phyloP scores from a whole-genome alignment of 2,329 filamentous ascomycete genomes.

The Trichoderma oligosporum region DNA sequence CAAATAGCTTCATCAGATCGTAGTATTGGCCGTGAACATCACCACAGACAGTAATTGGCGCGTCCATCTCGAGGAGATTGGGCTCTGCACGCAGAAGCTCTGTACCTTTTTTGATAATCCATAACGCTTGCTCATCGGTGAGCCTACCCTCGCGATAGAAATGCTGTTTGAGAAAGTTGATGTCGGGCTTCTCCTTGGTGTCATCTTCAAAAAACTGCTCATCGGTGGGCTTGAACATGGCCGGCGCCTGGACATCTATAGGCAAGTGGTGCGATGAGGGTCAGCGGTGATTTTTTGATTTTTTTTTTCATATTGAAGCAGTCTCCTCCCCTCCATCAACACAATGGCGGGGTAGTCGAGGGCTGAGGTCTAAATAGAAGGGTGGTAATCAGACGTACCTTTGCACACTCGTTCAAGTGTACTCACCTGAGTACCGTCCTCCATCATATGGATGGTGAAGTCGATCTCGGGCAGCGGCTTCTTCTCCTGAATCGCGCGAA shows the following conservation, averaged over 20 bases:
- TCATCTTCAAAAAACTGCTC: slow-evolving; percentile 91
- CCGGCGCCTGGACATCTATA: slow-evolving; percentile 93
- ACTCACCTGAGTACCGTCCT: slow-evolving; percentile 92
- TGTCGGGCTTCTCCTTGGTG: slow-evolving; percentile 82
- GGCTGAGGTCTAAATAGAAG: neutral
- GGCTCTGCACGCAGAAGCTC: slow-evolving; percentile 86
- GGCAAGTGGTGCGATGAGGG: slow-evolving; percentile 12
- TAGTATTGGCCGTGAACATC: slow-evolving; percentile 99
- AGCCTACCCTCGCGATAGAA: slow-evolving; percentile 96
- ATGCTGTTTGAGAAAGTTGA: slow-evolving; percentile 94
- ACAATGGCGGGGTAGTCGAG: slow-evolving; percentile 19
- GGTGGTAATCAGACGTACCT: slow-evolving; percentile 57
- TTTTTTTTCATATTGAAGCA: neutral
- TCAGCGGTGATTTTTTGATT: slow-evolving; percentile 16
- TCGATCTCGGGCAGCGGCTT: slow-evolving; percentile 96
- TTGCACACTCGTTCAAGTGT: slow-evolving; percentile 96
- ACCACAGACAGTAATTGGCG: slow-evolving; percentile 96
- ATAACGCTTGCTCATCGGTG: slow-evolving; percentile 95
- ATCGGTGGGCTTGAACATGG: slow-evolving; percentile 86
- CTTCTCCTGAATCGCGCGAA: slow-evolving; percentile 90
- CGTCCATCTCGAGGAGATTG: slow-evolving; percentile 98
- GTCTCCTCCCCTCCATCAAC: slow-evolving; percentile 2
- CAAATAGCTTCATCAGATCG: slow-evolving; percentile 98
- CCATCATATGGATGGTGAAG: slow-evolving; percentile 97
- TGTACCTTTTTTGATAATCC: slow-evolving; percentile 85